Evolutionary conservation across 1,284 basidiomycete genomes (phyloP).

Genomic region (Moesziomyces sp.): DNA sequence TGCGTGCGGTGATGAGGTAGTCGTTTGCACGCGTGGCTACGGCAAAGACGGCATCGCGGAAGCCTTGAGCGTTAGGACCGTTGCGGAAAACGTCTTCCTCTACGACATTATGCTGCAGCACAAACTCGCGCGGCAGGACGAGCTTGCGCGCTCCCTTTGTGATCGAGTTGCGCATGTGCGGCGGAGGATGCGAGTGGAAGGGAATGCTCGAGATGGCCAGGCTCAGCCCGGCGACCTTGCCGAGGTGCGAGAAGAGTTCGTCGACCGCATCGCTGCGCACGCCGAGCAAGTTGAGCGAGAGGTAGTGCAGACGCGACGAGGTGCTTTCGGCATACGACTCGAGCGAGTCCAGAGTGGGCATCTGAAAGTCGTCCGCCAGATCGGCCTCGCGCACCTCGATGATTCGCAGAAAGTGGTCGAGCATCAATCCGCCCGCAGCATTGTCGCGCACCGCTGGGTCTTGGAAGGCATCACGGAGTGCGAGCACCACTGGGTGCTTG

Average conservation of each 20-base stretch:
- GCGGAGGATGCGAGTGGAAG: conserved; percentile 59
- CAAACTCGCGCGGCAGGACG: conserved; percentile 85
- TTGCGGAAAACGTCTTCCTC: conserved; percentile 87
- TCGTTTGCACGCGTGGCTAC: conserved; percentile 91
- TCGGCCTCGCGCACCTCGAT: conserved; percentile 64
- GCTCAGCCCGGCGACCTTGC: conserved; percentile 63
- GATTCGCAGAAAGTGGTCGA: conserved; percentile 65
- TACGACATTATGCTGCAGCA: conserved; percentile 79
- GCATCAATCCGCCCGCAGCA: conserved; percentile 54
- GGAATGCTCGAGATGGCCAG: conserved; percentile 56
- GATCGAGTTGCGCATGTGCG: conserved; percentile 50
- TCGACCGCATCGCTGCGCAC: conserved; percentile 46
- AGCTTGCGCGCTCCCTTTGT: conserved; percentile 73
- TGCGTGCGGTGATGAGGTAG: conserved; percentile 84
- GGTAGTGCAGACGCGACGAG: conserved; percentile 58
- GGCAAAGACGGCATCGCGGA: conserved; percentile 81
- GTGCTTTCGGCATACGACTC: conserved; percentile 63
- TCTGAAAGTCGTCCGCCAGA: conserved; percentile 51
- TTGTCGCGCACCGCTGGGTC: conserved; percentile 53
- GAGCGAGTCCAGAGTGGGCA: conserved; percentile 57
- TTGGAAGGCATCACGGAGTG: conserved; percentile 58
- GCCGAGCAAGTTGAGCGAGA: conserved; percentile 58
- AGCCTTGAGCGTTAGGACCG: conserved; percentile 75
- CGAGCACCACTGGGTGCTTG: conserved; percentile 60
- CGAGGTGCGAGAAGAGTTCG: conserved; percentile 65